Evolutionary conservation across 306 rosid genomes (phyloP), one percentile per base, ranked within the genome.

Genomic region (Sophora flavescens): DNA sequence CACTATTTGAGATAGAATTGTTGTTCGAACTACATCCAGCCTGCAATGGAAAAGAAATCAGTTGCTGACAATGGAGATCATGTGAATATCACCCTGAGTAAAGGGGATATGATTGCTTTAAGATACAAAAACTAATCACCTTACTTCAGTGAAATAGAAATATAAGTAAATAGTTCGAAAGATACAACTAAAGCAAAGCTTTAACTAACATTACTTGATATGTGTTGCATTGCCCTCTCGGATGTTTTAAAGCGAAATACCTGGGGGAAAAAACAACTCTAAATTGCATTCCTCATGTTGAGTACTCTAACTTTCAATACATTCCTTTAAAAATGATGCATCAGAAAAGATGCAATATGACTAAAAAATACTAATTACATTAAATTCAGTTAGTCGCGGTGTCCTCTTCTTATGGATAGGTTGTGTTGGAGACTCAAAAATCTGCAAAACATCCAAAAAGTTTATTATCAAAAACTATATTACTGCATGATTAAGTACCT

Each of bases 211-310:
- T 72, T 81, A 73, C 47, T 79, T 26, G 66, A 47, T 30, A 78
- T 60, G 70, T 79, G 81, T 32, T 82, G 88, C 76, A 26, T 42
- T 48, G 89, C 87, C 87, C 88, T 84, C 69, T 86, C 70, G 9
- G 85, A 82, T 75, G 97, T 88, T 77, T 86, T 83, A 14, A 85
- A 77, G 80, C 32, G 84, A 75, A 88, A 89, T 63, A 3, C 84
- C 95, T 89, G 52, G 42, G 78, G 39, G 78, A 36, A 35, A 32
- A 14, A 26, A 30, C 28, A 59, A 57, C 54, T 48, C 22, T 2
- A 47, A 47, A 9, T 47, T 3, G 35, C 17, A 18, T 38, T 60
- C n/a, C 42, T 61, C 11, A 5, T 16, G 8, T 22, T 22, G 4
- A n/a, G 8, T 78, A 38, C 42, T 6, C 8, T 38, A 7, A 38